Evolutionary conservation across 2,329 filamentous ascomycete genomes (phyloP).

Genomic region (Decorospora gaudefroyi): DNA sequence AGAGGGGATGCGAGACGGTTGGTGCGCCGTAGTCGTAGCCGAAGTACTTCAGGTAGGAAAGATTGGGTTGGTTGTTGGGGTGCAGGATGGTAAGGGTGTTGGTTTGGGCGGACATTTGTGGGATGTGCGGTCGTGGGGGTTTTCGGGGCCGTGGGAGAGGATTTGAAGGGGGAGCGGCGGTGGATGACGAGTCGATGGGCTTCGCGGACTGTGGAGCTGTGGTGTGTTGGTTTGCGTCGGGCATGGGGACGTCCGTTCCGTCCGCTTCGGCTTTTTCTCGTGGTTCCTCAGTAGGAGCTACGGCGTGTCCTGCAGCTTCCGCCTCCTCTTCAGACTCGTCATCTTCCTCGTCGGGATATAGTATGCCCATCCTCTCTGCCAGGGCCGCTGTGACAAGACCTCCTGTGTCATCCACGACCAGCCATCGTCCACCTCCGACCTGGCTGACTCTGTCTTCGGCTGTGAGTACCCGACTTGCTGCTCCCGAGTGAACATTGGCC

Average conservation of each 20-base stretch:
- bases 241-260: constrained; percentile 7
- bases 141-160: constrained; percentile 30
- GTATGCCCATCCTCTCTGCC: constrained; percentile 85
- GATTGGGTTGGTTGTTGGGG: constrained; percentile 81
- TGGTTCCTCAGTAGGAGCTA: too few relatives aligned
- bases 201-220: constrained; percentile 16
- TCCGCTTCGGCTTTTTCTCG: constrained; percentile 4
- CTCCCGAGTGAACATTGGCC: constrained; percentile 83
- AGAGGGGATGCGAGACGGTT: constrained; percentile 72
- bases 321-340: constrained; percentile 28
- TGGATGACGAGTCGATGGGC: background rate
- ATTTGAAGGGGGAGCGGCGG: constrained; percentile 23
- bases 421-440: constrained; percentile 66
- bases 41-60: constrained; percentile 87
- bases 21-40: constrained; percentile 73
- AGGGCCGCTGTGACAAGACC: constrained; percentile 80
- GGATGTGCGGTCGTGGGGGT: constrained; percentile 40
- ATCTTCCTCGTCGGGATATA: constrained; percentile 58
- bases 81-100: constrained; percentile 85
- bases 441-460: constrained; percentile 42
- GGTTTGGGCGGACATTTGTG: constrained; percentile 66
- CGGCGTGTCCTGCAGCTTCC: background rate
- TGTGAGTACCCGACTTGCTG: constrained; percentile 39
- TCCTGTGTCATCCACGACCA: constrained; percentile 85
- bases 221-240: constrained; percentile 19